A percentile compares a stretch with the other conserved stretches of the same genome.
phyloP scores from a whole-genome alignment of 345 rosid species.

The Excoecaria cochinchinensis region DNA sequence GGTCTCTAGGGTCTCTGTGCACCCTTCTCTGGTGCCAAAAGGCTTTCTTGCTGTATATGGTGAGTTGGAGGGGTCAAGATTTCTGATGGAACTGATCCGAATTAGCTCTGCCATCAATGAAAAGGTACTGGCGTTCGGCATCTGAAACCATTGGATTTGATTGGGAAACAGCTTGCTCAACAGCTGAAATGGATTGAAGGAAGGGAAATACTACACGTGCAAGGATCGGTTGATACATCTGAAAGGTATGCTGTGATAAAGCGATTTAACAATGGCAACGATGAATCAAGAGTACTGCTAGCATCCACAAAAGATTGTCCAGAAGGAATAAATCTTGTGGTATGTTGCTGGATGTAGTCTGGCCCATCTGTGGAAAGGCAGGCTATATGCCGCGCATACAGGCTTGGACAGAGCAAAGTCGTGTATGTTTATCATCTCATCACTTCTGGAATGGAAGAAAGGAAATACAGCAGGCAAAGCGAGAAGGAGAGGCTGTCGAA shows the following conservation, averaged over 20 bases:
- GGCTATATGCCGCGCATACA: no score
- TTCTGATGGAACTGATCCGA: slow-evolving; percentile 51
- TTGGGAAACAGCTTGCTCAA: slow-evolving; percentile 38
- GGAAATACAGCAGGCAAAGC: no score
- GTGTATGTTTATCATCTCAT: no score
- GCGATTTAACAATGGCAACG: slow-evolving; percentile 49
- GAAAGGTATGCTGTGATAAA: slow-evolving; percentile 50
- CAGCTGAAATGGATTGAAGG: slow-evolving; percentile 50
- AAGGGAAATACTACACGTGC: slow-evolving; percentile 46
- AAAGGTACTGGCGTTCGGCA: slow-evolving; percentile 69
- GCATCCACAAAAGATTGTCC: slow-evolving; percentile 76
- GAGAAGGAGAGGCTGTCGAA: no score
- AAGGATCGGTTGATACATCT: slow-evolving; percentile 37
- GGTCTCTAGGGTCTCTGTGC: slow-evolving; percentile 52
- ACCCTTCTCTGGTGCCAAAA: slow-evolving; percentile 50
- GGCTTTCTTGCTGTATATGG: slow-evolving; percentile 6
- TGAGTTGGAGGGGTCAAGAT: slow-evolving; percentile 54
- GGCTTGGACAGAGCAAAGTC: no score
- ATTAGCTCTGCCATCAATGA: slow-evolving; percentile 44
- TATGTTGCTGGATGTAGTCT: no score
- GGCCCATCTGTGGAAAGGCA: no score
- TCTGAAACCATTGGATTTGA: slow-evolving; percentile 45
- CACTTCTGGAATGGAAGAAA: no score
- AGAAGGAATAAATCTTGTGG: slow-evolving; percentile 73
- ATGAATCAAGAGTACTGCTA: slow-evolving; percentile 58